phyloP scores from a whole-genome alignment of 345 rosid genomes.

The Euphorbia pulcherrima region DNA sequence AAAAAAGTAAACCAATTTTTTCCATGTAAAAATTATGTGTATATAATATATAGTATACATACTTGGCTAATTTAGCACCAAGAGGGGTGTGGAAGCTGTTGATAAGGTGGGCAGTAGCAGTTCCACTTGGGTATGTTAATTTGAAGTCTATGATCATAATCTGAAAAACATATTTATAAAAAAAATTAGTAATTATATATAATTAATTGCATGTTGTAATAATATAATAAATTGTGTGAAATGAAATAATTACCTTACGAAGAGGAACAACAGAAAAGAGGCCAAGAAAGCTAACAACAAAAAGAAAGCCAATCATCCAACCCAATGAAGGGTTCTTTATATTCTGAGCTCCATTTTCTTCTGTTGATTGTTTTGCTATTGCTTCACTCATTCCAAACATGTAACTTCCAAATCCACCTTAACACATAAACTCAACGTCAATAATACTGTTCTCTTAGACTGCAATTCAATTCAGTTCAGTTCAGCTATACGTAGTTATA shows the following conservation, averaged over 20 bases:
- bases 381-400: slow-evolving; percentile 66
- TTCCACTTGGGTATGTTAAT: slow-evolving; percentile 75
- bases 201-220: no score
- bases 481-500: no score
- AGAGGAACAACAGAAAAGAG: slow-evolving; percentile 76
- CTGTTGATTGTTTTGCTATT: slow-evolving; percentile 48
- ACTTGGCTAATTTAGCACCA: slow-evolving; percentile 77
- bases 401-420: slow-evolving; percentile 79
- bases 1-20: no score
- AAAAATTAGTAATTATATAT: no score
- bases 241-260: slow-evolving; percentile 58
- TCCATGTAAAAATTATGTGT: no score
- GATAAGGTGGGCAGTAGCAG: slow-evolving; percentile 78
- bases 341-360: slow-evolving; percentile 20
- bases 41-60: neutral
- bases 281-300: slow-evolving; percentile 85
- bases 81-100: slow-evolving; percentile 80
- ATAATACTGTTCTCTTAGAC: no score
- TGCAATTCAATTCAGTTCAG: no score
- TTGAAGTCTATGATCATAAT: slow-evolving; percentile 75
- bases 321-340: slow-evolving; percentile 49
- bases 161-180: slow-evolving; percentile 30
- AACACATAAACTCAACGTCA: no score
- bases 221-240: no score
- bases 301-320: slow-evolving; percentile 81